Percentiles rank a stretch among this genome's conserved stretches.
Conservation (phyloP, 306 rosid species). For the Luffa aegyptiaca region DNA sequence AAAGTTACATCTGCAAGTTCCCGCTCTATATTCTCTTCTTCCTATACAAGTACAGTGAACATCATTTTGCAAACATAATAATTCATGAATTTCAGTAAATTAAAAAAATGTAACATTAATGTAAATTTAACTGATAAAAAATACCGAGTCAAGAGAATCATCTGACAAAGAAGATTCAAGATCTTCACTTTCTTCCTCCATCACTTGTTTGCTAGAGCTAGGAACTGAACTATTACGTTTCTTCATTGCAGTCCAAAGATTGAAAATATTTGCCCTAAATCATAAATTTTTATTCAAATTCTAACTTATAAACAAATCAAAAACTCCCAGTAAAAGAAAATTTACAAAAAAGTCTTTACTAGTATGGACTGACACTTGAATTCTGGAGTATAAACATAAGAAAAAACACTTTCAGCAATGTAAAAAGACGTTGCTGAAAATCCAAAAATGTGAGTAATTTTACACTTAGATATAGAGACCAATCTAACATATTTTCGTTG, state of each 20-base stretch:
- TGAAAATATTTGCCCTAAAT: neutral
- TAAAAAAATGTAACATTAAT: neutral
- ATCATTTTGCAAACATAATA: neutral
- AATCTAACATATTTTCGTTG: too few species aligned
- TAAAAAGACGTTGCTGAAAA: too few species aligned
- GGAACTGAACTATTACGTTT: neutral
- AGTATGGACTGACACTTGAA: neutral
- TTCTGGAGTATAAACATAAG: neutral
- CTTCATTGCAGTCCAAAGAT: constrained; percentile 10
- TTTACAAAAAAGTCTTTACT: neutral
- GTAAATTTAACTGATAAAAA: neutral
- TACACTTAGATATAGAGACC: too few species aligned
- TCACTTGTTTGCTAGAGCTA: constrained; percentile 9
- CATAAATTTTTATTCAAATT: neutral
- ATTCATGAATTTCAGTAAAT: neutral
- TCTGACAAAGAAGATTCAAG: constrained; percentile 14
- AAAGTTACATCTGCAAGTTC: constrained; percentile 74
- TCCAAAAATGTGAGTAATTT: too few species aligned
- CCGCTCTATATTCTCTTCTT: constrained; percentile 57
- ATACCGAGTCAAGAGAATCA: constrained; percentile 6
- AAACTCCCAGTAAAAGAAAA: neutral
- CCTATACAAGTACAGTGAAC: constrained; percentile 14
- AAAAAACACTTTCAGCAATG: neutral
- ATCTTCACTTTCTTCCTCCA: constrained; percentile 16
- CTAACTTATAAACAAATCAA: neutral